Base-by-base conservation (phyloP, 2,329 filamentous ascomycete species). In the Pseudogymnoascus pannorum region DNA sequence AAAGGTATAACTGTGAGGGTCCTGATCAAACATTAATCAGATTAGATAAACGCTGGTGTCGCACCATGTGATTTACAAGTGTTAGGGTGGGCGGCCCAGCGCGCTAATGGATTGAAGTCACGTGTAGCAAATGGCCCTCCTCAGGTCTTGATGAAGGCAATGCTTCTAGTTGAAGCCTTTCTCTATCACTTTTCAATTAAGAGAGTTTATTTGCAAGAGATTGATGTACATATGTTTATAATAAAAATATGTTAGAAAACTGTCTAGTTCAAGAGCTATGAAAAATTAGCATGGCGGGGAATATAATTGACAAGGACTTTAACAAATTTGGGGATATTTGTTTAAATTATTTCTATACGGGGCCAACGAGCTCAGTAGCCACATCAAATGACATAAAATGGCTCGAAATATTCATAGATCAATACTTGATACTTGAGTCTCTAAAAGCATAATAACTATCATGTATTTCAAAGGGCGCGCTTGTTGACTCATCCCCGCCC, bases 1-100 rank as follows among this genome's bases (percentile, higher is more conserved):
- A 31, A 31, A 54, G 48, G 31, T 54, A 54, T 54, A 54, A 54
- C 26, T 31, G 48, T 54, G 26, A 54, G 26, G 48, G 48, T 54
- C 16, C 26, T 54, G 48, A 33, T 54, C 26, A 31, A 31, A 31
- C 11, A 11, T 31, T 31, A 16, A 54, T 54, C 48, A 54, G 48
- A 54, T 54, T 54, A 54, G 48, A 54, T 54, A 54, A 54, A 33
- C 9, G 26, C 18, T 54, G 14, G 4, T 11, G 44, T 51, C 44
- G 24, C 24, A 9, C 24, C 44, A 51, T 24, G 44, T 51, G 44
- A 51, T 51, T 51, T 44, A 44, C 24, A 44, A 44, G 7, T 20
- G n/a, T 24, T 51, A 51, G n/a, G 18, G 48, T 54, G 24, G 26
- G 26, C 26, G 48, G 48, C 24, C 48, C 48, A n/a, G 31, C 24